A percentile compares a stretch with the other conserved stretches of the same genome.
Conservation (phyloP, 202 grass and related monocot genomes). For the Bolboschoenoplectus hybrid region DNA sequence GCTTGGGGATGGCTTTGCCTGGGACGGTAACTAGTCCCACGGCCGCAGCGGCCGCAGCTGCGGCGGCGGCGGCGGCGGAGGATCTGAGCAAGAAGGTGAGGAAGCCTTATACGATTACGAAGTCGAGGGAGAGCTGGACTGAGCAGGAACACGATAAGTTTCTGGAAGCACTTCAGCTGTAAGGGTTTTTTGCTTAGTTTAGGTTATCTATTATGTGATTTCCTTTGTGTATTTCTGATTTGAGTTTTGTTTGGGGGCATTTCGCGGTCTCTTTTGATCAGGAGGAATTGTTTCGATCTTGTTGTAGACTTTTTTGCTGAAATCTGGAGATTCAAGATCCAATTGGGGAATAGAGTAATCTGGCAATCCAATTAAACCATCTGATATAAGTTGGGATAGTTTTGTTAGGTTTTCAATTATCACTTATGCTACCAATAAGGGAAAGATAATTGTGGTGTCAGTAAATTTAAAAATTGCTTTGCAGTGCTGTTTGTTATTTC, state of each 20-base stretch:
- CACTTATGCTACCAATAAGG: neutral
- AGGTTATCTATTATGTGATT: neutral
- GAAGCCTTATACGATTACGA: slow-evolving; percentile 97
- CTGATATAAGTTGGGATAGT: neutral
- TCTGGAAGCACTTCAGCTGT: slow-evolving; percentile 97
- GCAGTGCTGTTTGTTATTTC: neutral
- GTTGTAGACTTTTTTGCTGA: neutral
- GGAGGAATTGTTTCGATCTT: neutral
- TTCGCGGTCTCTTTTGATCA: neutral
- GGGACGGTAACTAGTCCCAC: slow-evolving; percentile 36
- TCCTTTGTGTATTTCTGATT: neutral
- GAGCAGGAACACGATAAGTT: slow-evolving; percentile 99
- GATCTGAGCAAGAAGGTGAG: slow-evolving; percentile 87
- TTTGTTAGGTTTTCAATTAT: neutral
- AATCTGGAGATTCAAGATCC: slow-evolving; percentile 16
- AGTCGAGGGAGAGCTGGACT: slow-evolving; percentile 99
- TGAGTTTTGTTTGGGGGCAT: neutral
- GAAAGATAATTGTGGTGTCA: neutral
- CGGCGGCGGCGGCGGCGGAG: slow-evolving; percentile 46
- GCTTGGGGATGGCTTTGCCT: slow-evolving; percentile 40
- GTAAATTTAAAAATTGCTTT: neutral
- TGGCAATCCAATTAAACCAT: neutral
- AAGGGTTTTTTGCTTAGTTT: slow-evolving; percentile 29
- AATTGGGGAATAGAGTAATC: neutral
- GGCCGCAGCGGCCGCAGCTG: slow-evolving; percentile 36